Conservation (phyloP, 2,329 filamentous ascomycete genomes). For the Neodidymelliopsis sp. region DNA sequence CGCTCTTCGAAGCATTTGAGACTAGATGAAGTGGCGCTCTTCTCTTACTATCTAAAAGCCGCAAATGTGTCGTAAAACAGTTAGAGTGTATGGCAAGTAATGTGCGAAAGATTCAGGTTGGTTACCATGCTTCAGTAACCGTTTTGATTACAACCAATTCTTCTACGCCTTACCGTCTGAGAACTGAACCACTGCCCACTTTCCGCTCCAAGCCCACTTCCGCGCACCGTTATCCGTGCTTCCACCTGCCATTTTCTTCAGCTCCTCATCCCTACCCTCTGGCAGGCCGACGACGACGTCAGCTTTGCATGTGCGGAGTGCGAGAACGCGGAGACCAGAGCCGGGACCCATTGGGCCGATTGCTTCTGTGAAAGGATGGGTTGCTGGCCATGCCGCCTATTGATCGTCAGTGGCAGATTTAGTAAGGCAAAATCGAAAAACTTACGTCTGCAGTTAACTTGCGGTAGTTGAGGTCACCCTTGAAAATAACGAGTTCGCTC, state of each 20-base stretch:
- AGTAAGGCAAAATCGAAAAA: conserved; percentile 23
- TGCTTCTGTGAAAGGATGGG: conserved; percentile 83
- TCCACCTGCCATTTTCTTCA: conserved; percentile 72
- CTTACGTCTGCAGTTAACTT: conserved; percentile 89
- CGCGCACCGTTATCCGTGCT: conserved; percentile 74
- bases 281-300: conserved; percentile 93
- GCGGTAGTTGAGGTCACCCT: conserved; percentile 95
- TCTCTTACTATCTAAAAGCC: too few relatives aligned
- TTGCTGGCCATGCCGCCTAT: conserved; percentile 80
- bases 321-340: conserved; percentile 84
- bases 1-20: too few relatives aligned
- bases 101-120: too few relatives aligned
- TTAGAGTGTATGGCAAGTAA: too few relatives aligned
- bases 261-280: conserved; percentile 80
- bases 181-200: conserved; percentile 94
- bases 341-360: conserved; percentile 84
- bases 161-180: conserved; percentile 67
- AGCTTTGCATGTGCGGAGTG: conserved; percentile 93
- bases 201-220: conserved; percentile 94
- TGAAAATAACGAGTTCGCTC: conserved; percentile 91
- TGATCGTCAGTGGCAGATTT: background rate
- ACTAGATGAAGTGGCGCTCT: too few relatives aligned
- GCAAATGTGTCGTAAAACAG: too few relatives aligned
- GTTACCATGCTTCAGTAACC: too few relatives aligned
- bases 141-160: background rate